Evolutionary conservation across 116 monocot species (phyloP).

Genomic region (Dioscorea cayenensis): DNA sequence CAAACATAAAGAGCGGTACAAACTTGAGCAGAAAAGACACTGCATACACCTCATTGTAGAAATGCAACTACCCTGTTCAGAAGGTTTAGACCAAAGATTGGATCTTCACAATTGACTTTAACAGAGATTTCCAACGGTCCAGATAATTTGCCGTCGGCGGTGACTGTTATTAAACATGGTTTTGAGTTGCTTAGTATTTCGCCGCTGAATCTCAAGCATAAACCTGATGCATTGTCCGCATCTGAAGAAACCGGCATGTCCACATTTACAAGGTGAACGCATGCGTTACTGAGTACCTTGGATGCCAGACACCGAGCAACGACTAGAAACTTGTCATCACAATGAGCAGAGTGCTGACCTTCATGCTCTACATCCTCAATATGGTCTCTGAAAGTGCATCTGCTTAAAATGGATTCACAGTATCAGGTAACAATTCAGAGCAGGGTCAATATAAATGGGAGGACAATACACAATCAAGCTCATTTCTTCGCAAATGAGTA

Average conservation of each 20-base stretch:
- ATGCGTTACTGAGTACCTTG: conserved; percentile 73
- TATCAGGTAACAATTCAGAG: neutral
- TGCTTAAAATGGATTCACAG: conserved; percentile 24
- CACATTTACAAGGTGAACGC: conserved; percentile 63
- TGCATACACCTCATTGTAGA: conserved; percentile 26
- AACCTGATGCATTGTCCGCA: conserved; percentile 60
- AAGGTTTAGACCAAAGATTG: conserved; percentile 82
- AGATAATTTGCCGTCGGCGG: conserved; percentile 51
- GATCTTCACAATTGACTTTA: conserved; percentile 92
- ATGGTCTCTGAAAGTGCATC: conserved; percentile 66
- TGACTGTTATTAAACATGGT: conserved; percentile 61
- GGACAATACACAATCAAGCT: neutral
- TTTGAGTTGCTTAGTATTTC: conserved; percentile 69
- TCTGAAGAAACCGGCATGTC: conserved; percentile 73
- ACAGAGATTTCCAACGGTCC: conserved; percentile 54
- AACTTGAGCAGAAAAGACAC: neutral
- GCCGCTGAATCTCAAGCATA: conserved; percentile 69
- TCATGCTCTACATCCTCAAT: conserved; percentile 27
- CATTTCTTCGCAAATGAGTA: neutral
- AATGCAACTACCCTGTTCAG: conserved; percentile 72
- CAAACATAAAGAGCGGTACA: neutral
- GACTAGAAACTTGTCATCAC: conserved; percentile 45
- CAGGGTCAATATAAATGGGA: neutral
- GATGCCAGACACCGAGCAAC: conserved; percentile 55
- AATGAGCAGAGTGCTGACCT: conserved; percentile 10